Conservation (phyloP, 1,139 yeast species). For the Arxiozyma heterogenica region DNA sequence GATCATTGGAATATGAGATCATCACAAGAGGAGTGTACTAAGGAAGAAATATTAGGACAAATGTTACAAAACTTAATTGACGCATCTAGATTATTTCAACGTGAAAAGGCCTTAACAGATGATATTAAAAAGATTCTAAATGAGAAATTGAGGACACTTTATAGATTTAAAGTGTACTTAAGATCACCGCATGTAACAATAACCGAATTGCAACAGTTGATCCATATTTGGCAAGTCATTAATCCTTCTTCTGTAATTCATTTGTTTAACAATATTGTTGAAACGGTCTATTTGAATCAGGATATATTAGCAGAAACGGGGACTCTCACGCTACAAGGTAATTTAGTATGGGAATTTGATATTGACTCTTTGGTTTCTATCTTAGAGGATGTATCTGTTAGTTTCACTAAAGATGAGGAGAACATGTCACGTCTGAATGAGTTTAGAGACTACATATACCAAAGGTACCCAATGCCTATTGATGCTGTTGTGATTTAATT, state of each 20-base stretch:
- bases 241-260: slow-evolving; percentile 18
- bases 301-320: slow-evolving; percentile 9
- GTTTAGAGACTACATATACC: neutral
- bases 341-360: slow-evolving; percentile 17
- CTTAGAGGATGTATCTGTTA: slow-evolving; percentile 11
- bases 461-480: neutral
- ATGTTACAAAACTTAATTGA: slow-evolving; percentile 26
- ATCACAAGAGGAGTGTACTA: neutral
- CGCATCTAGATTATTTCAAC: slow-evolving; percentile 14
- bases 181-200: slow-evolving; percentile 15
- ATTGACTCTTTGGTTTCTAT: slow-evolving; percentile 11
- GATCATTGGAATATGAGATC: slow-evolving; percentile 1
- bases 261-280: slow-evolving; percentile 27
- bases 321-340: slow-evolving; percentile 13
- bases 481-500: neutral
- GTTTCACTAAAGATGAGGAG: slow-evolving; percentile 7
- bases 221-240: slow-evolving; percentile 20
- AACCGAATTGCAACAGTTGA: slow-evolving; percentile 16
- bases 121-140: neutral
- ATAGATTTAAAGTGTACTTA: slow-evolving; percentile 22
- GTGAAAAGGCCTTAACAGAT: neutral
- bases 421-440: neutral
- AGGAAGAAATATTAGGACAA: slow-evolving; percentile 15
- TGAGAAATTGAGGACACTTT: slow-evolving; percentile 19
- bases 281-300: slow-evolving; percentile 18